Evolutionary conservation across 192 early-diverging fungal genomes (phyloP), one percentile per base, ranked within the genome.

Genomic region (Spizellomyces sp.): DNA sequence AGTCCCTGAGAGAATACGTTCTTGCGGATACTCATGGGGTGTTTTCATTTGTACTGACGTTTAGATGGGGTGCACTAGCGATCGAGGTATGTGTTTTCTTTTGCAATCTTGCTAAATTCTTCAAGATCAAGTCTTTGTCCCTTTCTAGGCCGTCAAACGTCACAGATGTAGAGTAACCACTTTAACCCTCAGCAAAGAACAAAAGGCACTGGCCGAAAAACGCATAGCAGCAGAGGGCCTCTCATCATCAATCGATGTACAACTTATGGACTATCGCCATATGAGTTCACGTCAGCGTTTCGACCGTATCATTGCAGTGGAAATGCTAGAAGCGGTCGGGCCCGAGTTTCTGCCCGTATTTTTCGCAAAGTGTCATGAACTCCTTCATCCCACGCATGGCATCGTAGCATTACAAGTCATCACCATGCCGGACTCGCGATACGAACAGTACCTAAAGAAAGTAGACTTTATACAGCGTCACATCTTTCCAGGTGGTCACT

Each of bases 271-370:
- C 74, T 91, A 91, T 75, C 86, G 90, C 52, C 81, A 75, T 43
- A 70, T 91, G 47, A 78, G 84, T 62, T 87, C 89, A 0, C 66
- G 55, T n/a, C 17, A 36, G 36, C 27, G 17, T 4, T 92, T 89
- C 72, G 90, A 92, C 77, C 82, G 86, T 64, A 87, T 92, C 63
- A 77, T 92, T 17, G 83, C 87, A 10, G 71, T 88, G 9, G 90
- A 92, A 74, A 92, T 92, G 90, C 77, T 92, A 43, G 90, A 92
- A 79, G 89, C 89, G 47, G 90, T 92, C 19, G 90, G 90, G 0
- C 72, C 74, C 41, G 84, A 92, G 64, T 91, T 84, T 73, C 70
- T 91, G 60, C 69, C 83, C 15, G 76, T 79, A 9, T 92, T 87
- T 77, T 92, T 92, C 76, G 71, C 77, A 63, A 77, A 79, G 45